phyloP scores from a whole-genome alignment of 1,284 basidiomycete genomes.

The Puccinia polysora region DNA sequence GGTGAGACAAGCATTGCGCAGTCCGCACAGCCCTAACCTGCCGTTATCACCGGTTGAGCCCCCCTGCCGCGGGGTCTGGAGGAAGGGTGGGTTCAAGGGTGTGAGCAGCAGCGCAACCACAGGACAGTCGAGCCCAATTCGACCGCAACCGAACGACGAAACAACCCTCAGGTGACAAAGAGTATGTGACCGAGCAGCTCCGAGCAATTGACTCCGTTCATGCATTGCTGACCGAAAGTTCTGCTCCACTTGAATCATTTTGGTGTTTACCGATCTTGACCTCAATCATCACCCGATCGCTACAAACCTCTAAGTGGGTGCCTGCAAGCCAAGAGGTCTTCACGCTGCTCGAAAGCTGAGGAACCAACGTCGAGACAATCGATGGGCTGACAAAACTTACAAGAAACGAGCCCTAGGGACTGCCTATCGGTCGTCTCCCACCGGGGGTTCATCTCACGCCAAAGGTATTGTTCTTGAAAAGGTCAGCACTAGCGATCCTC shows the following conservation, averaged over 20 bases:
- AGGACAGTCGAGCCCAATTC: too few species aligned
- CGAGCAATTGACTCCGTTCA: too few species aligned
- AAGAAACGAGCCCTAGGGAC: slow-evolving; percentile 99
- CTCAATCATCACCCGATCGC: not conserved
- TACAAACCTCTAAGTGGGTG: slow-evolving; percentile 27
- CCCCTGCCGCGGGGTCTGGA: not conserved
- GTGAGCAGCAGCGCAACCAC: too few species aligned
- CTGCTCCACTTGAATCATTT: not conserved
- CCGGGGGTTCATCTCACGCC: slow-evolving; percentile 98
- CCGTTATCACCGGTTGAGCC: not conserved
- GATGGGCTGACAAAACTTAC: slow-evolving; percentile 99
- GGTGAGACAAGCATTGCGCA: slow-evolving; percentile 16
- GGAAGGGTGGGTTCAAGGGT: too few species aligned
- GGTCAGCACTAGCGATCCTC: too few species aligned
- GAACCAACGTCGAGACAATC: slow-evolving; percentile 87
- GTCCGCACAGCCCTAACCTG: slow-evolving; percentile 20
- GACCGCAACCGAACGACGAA: too few species aligned
- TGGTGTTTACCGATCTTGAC: not conserved
- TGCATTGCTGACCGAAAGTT: not conserved
- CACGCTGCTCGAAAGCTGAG: slow-evolving; percentile 99
- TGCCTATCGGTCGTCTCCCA: slow-evolving; percentile 99
- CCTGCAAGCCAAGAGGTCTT: slow-evolving; percentile 83
- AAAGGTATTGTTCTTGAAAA: slow-evolving; percentile 99
- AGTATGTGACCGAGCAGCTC: too few species aligned
- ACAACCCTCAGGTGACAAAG: too few species aligned